Base-by-base conservation (phyloP, 768 basidiomycete genomes). In the Lactifluus subvellereus region DNA sequence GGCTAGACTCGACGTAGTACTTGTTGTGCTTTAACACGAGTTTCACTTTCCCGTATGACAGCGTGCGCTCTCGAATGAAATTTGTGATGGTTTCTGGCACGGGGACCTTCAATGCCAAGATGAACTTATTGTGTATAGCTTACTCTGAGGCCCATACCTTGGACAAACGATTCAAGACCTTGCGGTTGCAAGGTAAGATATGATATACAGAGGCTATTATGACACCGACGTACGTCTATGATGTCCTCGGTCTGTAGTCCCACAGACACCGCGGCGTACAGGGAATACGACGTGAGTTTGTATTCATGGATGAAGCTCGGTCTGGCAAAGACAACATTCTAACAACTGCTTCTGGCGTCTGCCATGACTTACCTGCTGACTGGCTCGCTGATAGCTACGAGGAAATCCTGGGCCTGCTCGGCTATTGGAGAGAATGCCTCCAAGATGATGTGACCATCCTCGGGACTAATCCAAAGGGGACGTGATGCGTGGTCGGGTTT, bases 241-340 rank as follows among this genome's bases (percentile, higher is more conserved):
- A 98, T 98, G 74, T 98, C 95, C 69, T 96, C 89, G 9, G 97
- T 98, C 73, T 98, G 93, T 33, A 99, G 78, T 33, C 97, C 97
- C 64, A 99, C 97, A 14, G 96, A 98, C 65, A 99, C 96, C 54
- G 97, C 97, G 64, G 97, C 97, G 74, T 99, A 98, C 16, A 99
- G 80, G 18, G 96, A 98, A 75, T 98, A 97, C 50, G 94, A 89
- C 61, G 96, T 98, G 72, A 99, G 85, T 77, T 96, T 94, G 82
- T 98, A 99, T 79, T 98, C 97, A 77, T 99, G 96, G 66, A 98
- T 95, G 77, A 96, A 94, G 53, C 93, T 87, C 57, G 97, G 97
- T 80, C 96, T 96, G 67, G 33, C 45, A 60, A 66, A 38, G 35
- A 60, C 66, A 57, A 57, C 64, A 67, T 62, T 64, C 53, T 45